A percentile compares a stretch with the other conserved stretches of the same genome.
These are phyloP conservation scores for Coccinonectria pachysandricola DNA, from an alignment of 2,329 filamentous ascomycete genomes.

Conservation along the genomic window DNA sequence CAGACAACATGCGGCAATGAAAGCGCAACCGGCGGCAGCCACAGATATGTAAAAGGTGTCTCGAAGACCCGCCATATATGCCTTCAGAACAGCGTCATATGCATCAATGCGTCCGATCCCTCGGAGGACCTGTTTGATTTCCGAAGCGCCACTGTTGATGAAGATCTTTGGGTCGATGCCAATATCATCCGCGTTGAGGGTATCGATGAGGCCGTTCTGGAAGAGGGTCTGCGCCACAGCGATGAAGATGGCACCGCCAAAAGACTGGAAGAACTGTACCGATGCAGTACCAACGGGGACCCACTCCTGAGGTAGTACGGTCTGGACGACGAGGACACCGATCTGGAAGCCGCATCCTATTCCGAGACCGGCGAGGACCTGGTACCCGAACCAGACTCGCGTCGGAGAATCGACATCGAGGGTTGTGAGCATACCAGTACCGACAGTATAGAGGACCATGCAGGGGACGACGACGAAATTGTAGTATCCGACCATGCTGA, in stretches of 20 bases:
- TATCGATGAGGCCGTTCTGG: conserved; percentile 48
- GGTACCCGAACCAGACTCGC: conserved; percentile 47
- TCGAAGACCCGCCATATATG: conserved; percentile 40
- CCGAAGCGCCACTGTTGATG: conserved; percentile 42
- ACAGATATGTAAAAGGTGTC: conserved; percentile 43
- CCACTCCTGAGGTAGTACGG: conserved; percentile 35
- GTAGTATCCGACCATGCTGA: conserved; percentile 34
- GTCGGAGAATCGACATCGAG: conserved; percentile 36
- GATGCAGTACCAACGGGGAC: conserved; percentile 41
- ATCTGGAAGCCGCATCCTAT: conserved; percentile 39
- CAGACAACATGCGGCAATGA: conserved; percentile 33
- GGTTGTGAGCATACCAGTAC: conserved; percentile 45
- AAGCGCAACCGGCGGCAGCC: conserved; percentile 35
- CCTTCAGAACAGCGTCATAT: conserved; percentile 32
- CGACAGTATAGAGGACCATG: conserved; percentile 32
- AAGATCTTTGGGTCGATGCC: conserved; percentile 37
- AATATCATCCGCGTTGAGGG: conserved; percentile 35
- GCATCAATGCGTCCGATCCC: conserved; percentile 30
- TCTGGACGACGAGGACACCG: conserved; percentile 41
- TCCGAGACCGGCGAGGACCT: conserved; percentile 44
- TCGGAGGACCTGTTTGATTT: conserved; percentile 35
- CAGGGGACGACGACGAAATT: conserved; percentile 30
- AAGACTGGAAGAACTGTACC: conserved; percentile 51
- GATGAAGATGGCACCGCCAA: conserved; percentile 57
- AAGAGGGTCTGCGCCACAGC: conserved; percentile 58